Percentiles rank a stretch among this genome's conserved stretches.
phyloP scores from a whole-genome alignment of 1,139 yeast genomes.

The Saccharomyces hybrid region DNA sequence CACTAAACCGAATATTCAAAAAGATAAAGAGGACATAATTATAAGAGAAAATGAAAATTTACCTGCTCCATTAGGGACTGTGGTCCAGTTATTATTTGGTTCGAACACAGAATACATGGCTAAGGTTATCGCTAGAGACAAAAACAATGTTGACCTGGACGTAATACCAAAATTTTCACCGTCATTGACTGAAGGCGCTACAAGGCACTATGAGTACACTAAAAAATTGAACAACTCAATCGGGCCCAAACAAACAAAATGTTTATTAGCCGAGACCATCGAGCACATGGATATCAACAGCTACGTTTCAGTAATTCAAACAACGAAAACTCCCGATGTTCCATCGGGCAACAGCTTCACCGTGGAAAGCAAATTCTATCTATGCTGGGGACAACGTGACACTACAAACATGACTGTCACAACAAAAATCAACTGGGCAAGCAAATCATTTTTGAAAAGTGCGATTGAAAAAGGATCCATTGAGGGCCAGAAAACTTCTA shows the following conservation, averaged over 20 bases:
- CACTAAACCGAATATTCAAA: constrained; percentile 44
- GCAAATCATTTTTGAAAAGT: constrained; percentile 85
- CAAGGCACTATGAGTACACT: constrained; percentile 60
- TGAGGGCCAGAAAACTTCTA: constrained; percentile 77
- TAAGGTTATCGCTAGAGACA: constrained; percentile 46
- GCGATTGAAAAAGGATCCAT: constrained; percentile 87
- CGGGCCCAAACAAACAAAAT: constrained; percentile 92
- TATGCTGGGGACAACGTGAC: constrained; percentile 75
- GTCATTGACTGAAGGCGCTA: constrained; percentile 21
- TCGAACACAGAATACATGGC: constrained; percentile 53
- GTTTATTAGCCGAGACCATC: constrained; percentile 65
- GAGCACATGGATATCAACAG: constrained; percentile 55
- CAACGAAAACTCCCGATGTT: constrained; percentile 84
- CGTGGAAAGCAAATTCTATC: constrained; percentile 56
- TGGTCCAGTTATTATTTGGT: constrained; percentile 66
- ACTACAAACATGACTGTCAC: constrained; percentile 54
- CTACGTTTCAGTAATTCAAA: constrained; percentile 52
- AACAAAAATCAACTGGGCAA: constrained; percentile 79
- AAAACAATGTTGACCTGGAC: constrained; percentile 63
- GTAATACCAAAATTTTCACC: constrained; percentile 44
- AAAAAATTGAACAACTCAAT: constrained; percentile 79
- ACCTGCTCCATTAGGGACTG: constrained; percentile 74
- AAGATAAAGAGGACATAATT: constrained; percentile 55
- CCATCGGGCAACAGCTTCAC: constrained; percentile 85
- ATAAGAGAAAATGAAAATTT: constrained; percentile 47